A percentile compares a stretch with the other conserved stretches of the same genome.
Evolutionary conservation across 2,329 filamentous ascomycete species (phyloP).

Genomic region (Furcasterigmium furcatum): DNA sequence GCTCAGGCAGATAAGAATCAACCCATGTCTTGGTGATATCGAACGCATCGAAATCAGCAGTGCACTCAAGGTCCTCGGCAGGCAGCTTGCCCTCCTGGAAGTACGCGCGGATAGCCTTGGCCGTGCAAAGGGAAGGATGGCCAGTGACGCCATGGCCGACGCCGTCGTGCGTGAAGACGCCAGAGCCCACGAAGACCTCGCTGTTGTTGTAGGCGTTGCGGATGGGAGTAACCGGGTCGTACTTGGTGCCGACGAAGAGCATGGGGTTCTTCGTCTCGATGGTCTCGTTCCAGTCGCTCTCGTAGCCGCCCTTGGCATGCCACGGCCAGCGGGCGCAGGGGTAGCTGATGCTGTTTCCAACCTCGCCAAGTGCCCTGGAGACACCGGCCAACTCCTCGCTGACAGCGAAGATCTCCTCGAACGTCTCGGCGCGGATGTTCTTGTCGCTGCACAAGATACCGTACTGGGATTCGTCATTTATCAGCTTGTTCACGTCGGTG

Average conservation of each 20-base stretch:
- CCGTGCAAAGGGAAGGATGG: not conserved
- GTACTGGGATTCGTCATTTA: slow-evolving; percentile 1
- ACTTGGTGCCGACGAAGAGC: not conserved
- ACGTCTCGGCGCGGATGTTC: not conserved
- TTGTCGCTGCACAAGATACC: slow-evolving; percentile 16
- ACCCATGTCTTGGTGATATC: not conserved
- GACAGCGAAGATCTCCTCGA: not conserved
- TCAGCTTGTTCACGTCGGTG: not conserved
- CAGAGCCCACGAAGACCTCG: not conserved
- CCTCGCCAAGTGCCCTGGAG: slow-evolving; percentile 3
- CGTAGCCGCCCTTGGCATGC: not conserved
- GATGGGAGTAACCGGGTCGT: not conserved
- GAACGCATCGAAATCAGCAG: not conserved
- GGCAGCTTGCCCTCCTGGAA: not conserved
- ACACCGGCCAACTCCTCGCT: not conserved
- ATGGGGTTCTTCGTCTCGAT: not conserved
- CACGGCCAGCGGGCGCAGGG: slow-evolving; percentile 2
- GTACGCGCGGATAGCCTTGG: not conserved
- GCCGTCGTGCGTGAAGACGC: not conserved
- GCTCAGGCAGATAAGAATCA: not conserved
- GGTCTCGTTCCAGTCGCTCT: not conserved
- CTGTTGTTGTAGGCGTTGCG: not conserved
- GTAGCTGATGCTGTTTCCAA: slow-evolving; percentile 1
- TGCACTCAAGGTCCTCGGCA: not conserved
- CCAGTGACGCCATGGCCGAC: not conserved